Percentiles rank a stretch among this genome's conserved stretches.
These are phyloP conservation scores for Chloridella minuta DNA, from an alignment of 352 stramenopile species.

Conservation along the genomic window DNA sequence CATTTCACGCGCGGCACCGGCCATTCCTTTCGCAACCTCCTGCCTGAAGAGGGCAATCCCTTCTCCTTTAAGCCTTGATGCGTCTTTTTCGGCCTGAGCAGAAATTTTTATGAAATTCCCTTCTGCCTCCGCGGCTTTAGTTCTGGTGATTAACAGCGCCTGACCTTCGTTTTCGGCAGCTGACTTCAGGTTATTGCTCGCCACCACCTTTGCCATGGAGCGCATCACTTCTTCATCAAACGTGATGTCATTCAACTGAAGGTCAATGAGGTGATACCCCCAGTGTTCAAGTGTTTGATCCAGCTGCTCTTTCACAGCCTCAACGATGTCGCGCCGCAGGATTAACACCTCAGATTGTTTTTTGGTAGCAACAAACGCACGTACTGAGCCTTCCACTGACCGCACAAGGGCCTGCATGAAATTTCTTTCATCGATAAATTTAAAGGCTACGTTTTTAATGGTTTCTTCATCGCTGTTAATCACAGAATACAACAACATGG, in stretches of 20 bases:
- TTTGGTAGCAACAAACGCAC: background rate
- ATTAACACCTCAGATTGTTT: background rate
- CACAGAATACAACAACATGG: background rate
- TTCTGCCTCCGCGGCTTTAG: background rate
- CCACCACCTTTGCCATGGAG: background rate
- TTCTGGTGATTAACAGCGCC: background rate
- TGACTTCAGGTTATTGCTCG: background rate
- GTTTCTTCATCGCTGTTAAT: background rate
- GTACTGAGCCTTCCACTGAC: background rate
- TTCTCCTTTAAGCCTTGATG: background rate
- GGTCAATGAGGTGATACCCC: background rate
- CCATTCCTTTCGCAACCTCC: background rate
- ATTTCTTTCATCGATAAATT: background rate
- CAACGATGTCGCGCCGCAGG: background rate
- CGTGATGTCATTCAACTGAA: background rate
- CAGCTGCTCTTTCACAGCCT: background rate
- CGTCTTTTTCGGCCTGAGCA: background rate
- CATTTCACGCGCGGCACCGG: background rate
- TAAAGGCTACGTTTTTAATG: conserved; percentile 1
- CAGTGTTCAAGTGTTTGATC: background rate
- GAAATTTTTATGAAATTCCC: background rate
- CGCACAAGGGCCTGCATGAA: background rate
- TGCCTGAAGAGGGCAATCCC: background rate
- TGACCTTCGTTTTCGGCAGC: background rate
- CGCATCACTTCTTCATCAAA: background rate